Evolutionary conservation across 345 rosid species (phyloP), one percentile per base, ranked within the genome.

Genomic region (Citropsis articulata): DNA sequence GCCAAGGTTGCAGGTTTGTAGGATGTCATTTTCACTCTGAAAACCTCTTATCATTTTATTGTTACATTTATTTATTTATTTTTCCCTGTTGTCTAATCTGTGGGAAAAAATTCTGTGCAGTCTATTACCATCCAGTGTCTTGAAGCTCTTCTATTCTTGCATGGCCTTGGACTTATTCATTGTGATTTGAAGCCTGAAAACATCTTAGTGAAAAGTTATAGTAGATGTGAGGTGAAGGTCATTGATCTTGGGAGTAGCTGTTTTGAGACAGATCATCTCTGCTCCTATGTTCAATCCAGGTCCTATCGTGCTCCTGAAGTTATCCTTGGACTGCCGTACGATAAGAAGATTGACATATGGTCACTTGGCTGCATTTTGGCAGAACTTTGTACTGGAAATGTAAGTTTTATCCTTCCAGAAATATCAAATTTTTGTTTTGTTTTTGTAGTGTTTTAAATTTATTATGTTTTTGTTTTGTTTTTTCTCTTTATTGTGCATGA

Each of bases 211-310:
- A 94, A 97, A 83, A 97, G 99, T 84, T 97, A 97, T 77, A 97
- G 98, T 80, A 90, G 99, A 81, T 97, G 99, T 69, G 99, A 97
- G 86, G 91, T 94, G 82, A 97, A 97, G 90, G 98, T 94, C 81
- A 97, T 97, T 60, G 99, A 97, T 86, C 98, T 97, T n/a, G 99
- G 99, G 81, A 94, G 99, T 83, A 94, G 99, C 87, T 97, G 99
- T 87, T 97, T 94, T 83, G 98, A 94, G 92, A 94, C 99, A 3
- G 99, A 94, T 83, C 97, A 97, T 81, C 81, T 97, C 30, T 97
- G 98, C 89, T 97, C 99, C 68, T 97, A 97, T 83, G 99, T 97
- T 70, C 99, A 97, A 73, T 97, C 99, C 16, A 88, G 99, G 83
- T 94, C 99, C 18, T 96, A 96, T 80, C 93, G 98, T 79, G 99